Evolutionary conservation across 2,329 filamentous ascomycete genomes (phyloP), one percentile per base, ranked within the genome.

Genomic region (Dactylella cylindrospora): DNA sequence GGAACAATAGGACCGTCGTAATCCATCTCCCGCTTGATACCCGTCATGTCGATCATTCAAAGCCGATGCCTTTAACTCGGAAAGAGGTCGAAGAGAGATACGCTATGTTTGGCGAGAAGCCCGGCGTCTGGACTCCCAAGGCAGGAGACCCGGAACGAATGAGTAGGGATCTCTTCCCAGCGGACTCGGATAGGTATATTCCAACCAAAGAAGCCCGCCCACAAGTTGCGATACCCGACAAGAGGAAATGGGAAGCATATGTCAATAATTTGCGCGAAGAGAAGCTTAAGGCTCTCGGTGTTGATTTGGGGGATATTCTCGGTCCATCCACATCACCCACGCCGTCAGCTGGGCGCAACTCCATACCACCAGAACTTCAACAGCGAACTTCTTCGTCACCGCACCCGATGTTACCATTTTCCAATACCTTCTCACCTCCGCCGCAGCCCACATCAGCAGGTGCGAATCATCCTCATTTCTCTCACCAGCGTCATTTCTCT

Each of bases 231-330:
- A 77, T 93, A 60, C 86, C 88, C 1, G 85, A 88, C 69, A 74
- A 85, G 65, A 83, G 84, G 71, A 77, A 81, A 68, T 88, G 85
- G 84, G 85, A 88, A 69, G 78, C 83, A 20, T 95, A 97, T 72
- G 86, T 90, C 57, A 81, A 86, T 50, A 84, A 86, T 67, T 76
- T 97, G 28, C 84, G 88, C 67, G 93, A 98, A 75, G 89, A 91
- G 62, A 98, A 96, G 74, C 78, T 98, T 46, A 84, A 90, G 64
- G 90, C 91, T 44, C 79, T 98, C 51, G 93, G 93, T 66, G 93
- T 97, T 9, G 90, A 83, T 13, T 79, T 88, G 62, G 87, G 84
- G 28, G 83, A 85, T 41, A 85, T 89, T 4, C 88, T 93, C 45
- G 81, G 83, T 8, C 74, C 76, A 22, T 75, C 80, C 61, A 73